Conservation (phyloP, 306 rosid species). For the Prunus campanulata region DNA sequence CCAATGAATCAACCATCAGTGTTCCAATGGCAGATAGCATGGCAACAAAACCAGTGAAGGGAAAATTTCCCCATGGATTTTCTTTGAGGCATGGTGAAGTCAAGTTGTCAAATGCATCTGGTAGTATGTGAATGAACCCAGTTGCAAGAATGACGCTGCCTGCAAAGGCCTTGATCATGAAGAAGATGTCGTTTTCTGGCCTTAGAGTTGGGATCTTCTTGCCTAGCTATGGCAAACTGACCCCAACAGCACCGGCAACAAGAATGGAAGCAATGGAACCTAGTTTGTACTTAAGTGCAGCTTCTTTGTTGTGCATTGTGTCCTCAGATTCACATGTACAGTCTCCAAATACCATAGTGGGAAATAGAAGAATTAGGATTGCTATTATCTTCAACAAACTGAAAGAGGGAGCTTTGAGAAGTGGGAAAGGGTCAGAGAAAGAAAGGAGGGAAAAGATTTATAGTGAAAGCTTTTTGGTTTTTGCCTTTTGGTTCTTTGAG, state of each 20-base stretch:
- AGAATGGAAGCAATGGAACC: constrained; percentile 63
- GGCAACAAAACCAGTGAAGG: constrained; percentile 58
- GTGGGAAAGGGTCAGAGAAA: neutral
- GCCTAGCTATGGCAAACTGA: constrained; percentile 53
- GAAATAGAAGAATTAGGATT: constrained; percentile 20
- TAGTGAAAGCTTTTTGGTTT: neutral
- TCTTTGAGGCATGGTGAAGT: constrained; percentile 48
- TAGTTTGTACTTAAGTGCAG: constrained; percentile 44
- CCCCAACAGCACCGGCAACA: constrained; percentile 63
- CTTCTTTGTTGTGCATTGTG: constrained; percentile 11
- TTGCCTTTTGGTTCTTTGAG: neutral
- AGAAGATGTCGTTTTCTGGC: constrained; percentile 52
- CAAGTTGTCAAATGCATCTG: constrained; percentile 53
- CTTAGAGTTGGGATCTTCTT: constrained; percentile 43
- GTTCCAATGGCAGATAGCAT: constrained; percentile 63
- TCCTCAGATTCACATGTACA: constrained; percentile 33
- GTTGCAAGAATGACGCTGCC: constrained; percentile 69
- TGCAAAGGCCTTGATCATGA: constrained; percentile 73
- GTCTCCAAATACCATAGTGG: constrained; percentile 28
- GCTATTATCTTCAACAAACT: constrained; percentile 18
- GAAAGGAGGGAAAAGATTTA: neutral
- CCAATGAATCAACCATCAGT: constrained; percentile 58
- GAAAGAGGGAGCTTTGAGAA: neutral
- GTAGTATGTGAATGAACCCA: constrained; percentile 69
- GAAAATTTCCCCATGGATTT: constrained; percentile 59